A percentile compares a stretch with the other conserved stretches of the same genome.
phyloP scores from a whole-genome alignment of 805 yeast genomes.

The Cyberlindnera saturnus region DNA sequence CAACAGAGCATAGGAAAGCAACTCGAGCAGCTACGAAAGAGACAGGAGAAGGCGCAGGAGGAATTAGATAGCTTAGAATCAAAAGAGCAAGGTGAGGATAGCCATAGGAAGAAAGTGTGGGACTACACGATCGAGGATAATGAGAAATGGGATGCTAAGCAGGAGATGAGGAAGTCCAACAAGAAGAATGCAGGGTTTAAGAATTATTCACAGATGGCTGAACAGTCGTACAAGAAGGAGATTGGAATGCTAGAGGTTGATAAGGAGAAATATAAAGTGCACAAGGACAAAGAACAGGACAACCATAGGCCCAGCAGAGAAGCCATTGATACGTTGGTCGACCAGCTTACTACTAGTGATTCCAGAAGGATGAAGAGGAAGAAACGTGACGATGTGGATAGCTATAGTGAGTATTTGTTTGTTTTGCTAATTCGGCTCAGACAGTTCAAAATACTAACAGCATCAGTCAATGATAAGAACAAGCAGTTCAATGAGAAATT shows the following conservation, averaged over 20 bases:
- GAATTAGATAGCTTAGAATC: constrained; percentile 28
- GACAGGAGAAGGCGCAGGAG: constrained; percentile 31
- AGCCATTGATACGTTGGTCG: constrained; percentile 29
- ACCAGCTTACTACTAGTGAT: constrained; percentile 16
- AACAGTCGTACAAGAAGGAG: constrained; percentile 51
- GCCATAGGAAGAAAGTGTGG: constrained; percentile 40
- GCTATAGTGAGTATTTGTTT: constrained; percentile 23
- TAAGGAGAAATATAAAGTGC: constrained; percentile 36
- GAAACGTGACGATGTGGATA: constrained; percentile 29
- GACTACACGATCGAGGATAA: constrained; percentile 60
- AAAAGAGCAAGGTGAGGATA: constrained; percentile 32
- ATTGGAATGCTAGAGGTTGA: constrained; percentile 32
- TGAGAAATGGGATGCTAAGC: constrained; percentile 52
- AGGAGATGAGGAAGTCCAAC: constrained; percentile 24
- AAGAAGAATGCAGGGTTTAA: constrained; percentile 34
- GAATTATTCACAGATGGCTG: constrained; percentile 53
- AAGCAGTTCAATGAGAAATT: constrained; percentile 68
- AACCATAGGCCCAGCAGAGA: constrained; percentile 32
- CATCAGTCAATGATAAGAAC: constrained; percentile 57
- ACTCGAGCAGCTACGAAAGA: constrained; percentile 25
- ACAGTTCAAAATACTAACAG: constrained; percentile 25
- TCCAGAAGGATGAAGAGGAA: constrained; percentile 31
- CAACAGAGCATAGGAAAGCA: constrained; percentile 19
- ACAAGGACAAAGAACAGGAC: constrained; percentile 27
- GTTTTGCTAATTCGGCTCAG: background rate